A percentile compares a stretch with the other conserved stretches of the same genome.
Conservation (phyloP, 2,329 filamentous ascomycete species). For the Elsinoe batatas region DNA sequence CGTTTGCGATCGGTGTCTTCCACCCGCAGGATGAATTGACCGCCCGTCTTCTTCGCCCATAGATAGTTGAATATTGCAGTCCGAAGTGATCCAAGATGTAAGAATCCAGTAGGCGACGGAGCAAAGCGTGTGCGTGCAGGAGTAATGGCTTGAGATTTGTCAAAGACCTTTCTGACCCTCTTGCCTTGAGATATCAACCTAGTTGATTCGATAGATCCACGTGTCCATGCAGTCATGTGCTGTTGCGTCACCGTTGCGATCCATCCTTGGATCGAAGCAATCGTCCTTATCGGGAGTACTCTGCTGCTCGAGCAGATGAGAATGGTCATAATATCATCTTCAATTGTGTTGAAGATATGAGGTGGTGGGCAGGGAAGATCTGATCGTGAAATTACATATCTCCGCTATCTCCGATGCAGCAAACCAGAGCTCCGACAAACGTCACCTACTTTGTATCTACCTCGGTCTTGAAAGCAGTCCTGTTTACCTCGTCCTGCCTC, state of each 20-base stretch:
- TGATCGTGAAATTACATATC: neutral
- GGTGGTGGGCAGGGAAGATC: neutral
- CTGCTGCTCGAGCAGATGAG: neutral
- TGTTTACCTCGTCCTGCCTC: neutral
- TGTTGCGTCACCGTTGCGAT: too few species aligned
- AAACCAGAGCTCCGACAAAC: neutral
- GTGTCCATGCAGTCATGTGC: neutral
- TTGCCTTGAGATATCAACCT: neutral
- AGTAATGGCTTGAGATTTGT: neutral
- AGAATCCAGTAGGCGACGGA: conserved; percentile 85
- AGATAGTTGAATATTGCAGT: conserved; percentile 96
- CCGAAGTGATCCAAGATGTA: conserved; percentile 82
- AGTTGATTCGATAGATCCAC: neutral
- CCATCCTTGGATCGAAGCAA: neutral
- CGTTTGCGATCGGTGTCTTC: conserved; percentile 94
- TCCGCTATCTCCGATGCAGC: conserved; percentile 4
- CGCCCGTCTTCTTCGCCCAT: conserved; percentile 75
- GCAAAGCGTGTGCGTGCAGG: conserved; percentile 80
- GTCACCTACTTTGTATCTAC: neutral
- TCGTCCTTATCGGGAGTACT: neutral
- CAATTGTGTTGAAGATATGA: neutral
- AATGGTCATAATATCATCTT: conserved; percentile 9
- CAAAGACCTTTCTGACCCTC: neutral
- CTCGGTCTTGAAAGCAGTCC: neutral
- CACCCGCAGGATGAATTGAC: conserved; percentile 81